Evolutionary conservation across 2,329 filamentous ascomycete species (phyloP).

Genomic region (Cercospora canescens): DNA sequence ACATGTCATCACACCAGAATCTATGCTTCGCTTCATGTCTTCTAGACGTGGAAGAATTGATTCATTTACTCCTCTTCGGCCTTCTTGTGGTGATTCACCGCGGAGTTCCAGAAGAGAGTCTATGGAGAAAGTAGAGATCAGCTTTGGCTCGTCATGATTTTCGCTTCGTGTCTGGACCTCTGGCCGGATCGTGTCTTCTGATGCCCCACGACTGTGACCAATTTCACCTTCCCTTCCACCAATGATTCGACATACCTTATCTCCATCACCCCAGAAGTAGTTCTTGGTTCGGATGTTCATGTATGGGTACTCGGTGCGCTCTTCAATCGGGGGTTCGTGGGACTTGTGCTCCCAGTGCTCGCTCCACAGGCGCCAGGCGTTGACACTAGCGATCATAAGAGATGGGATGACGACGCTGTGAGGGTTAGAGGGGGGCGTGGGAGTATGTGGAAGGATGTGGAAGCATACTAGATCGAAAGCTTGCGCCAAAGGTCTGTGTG

Average conservation of each 20-base stretch:
- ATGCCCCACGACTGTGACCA: not conserved
- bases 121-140: slow-evolving; percentile 23
- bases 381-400: slow-evolving; percentile 70
- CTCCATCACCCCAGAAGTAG: slow-evolving; percentile 91
- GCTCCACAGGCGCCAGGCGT: slow-evolving; percentile 88
- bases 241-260: slow-evolving; percentile 68
- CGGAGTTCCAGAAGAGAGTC: slow-evolving; percentile 77
- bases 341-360: slow-evolving; percentile 97
- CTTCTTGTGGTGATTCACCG: slow-evolving; percentile 80
- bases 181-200: not conserved
- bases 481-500: slow-evolving; percentile 85
- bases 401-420: slow-evolving; percentile 64
- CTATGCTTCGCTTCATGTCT: not conserved
- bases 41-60: not conserved
- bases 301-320: slow-evolving; percentile 91
- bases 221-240: not conserved
- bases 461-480: slow-evolving; percentile 88
- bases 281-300: slow-evolving; percentile 98
- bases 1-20: not conserved
- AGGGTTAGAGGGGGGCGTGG: slow-evolving; percentile 7
- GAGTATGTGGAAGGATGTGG: not conserved
- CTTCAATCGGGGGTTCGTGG: slow-evolving; percentile 83
- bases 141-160: not conserved
- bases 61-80: not conserved
- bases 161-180: not conserved